Base-by-base conservation (phyloP, 768 basidiomycete species). In the Daedaleopsis sinensis region DNA sequence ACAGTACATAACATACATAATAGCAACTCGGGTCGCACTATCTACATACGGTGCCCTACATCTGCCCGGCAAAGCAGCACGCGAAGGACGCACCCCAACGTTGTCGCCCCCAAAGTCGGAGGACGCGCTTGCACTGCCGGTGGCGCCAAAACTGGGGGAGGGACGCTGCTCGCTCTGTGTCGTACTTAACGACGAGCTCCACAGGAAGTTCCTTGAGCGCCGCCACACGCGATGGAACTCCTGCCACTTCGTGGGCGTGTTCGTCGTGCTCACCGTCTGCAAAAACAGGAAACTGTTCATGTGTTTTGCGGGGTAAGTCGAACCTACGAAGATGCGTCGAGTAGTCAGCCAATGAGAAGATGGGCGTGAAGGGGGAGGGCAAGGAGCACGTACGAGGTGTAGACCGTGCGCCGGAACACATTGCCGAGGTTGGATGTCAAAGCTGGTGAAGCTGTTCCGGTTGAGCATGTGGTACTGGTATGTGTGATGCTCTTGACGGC, bases 371-470 rank as follows among this genome's bases (percentile, higher is more conserved):
- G 19, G 43, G 12, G 38, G 8, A 21, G 23, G n/a, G 19, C 46
- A 13, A 12, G 18, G 15, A 8, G 24, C n/a, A 63, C 71, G 63
- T 61, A 77, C 68, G 73, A 61, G 6, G 66, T 62, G 59, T 77
- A 77, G 51, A 72, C 71, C 55, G 72, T 76, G 50, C 74, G 71
- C 37, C 76, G 65, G 68, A 77, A 72, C n/a, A 70, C 65, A 58
- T 73, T 72, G 12, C 76, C 75, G 42, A 75, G 65, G 51, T 76
- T 66, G 38, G n/a, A 73, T 62, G 60, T 74, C 75, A 57, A 68
- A 65, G 11, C 67, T 59, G 2, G 57, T 23, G 39, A 63, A 65
- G 37, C 57, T 44, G 5, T 43, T 42, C 11, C 59, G 58, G 46
- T 66, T 63, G 9, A 67, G 65, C 24, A 61, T 59, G 50, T 62